A percentile compares a stretch with the other conserved stretches of the same genome.
Evolutionary conservation across 768 basidiomycete species (phyloP).

Genomic region (Glaciozyma martinii): DNA sequence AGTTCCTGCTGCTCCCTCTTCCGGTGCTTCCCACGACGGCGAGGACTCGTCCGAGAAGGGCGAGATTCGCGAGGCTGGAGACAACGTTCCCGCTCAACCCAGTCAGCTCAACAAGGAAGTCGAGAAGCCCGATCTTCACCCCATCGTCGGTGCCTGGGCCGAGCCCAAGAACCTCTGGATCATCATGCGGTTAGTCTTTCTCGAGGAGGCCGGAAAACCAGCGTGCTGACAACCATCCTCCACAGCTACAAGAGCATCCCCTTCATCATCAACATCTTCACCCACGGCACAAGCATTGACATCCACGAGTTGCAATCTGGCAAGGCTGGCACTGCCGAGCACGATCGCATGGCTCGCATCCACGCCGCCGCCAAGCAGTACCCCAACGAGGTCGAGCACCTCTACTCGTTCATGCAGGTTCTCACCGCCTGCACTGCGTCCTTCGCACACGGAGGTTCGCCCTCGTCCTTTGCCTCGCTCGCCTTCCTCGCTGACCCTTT

Average conservation of each 20-base stretch:
- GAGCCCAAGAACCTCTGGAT: slow-evolving; percentile 40
- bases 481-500: no score
- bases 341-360: slow-evolving; percentile 38
- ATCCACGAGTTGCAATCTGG: slow-evolving; percentile 32
- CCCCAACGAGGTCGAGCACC: slow-evolving; percentile 44
- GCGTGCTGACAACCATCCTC: not conserved
- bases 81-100: slow-evolving; percentile 4
- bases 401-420: slow-evolving; percentile 44
- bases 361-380: slow-evolving; percentile 40
- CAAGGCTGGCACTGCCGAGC: slow-evolving; percentile 34
- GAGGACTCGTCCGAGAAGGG: not conserved
- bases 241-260: slow-evolving; percentile 34
- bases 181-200: slow-evolving; percentile 30
- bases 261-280: slow-evolving; percentile 13
- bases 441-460: slow-evolving; percentile 40
- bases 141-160: slow-evolving; percentile 39
- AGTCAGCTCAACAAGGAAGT: slow-evolving; percentile 20
- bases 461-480: no score
- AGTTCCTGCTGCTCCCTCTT: not conserved
- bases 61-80: slow-evolving; percentile 7
- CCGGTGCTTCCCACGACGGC: not conserved
- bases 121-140: slow-evolving; percentile 35
- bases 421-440: slow-evolving; percentile 44
- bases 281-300: slow-evolving; percentile 25
- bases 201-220: not conserved